Percentiles rank a stretch among this genome's conserved stretches.
These are phyloP conservation scores for Amorphotheca resinae DNA, from an alignment of 495 filamentous ascomycete genomes.

Conservation along the genomic window DNA sequence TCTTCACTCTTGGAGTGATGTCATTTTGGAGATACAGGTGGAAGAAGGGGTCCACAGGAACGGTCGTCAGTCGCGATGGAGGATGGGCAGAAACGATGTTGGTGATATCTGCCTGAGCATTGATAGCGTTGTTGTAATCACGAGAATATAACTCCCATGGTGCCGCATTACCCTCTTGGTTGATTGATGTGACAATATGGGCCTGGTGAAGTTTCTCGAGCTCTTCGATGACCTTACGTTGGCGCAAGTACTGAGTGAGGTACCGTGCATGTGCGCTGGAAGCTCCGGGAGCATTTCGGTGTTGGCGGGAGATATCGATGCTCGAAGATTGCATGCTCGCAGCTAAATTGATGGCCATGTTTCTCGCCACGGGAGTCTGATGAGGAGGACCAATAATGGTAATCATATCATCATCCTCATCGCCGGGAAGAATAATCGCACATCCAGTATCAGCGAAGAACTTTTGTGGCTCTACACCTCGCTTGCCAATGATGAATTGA, in stretches of 20 bases:
- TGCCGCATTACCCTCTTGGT: conserved; percentile 43
- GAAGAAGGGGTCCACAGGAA: conserved; percentile 76
- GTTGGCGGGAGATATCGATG: conserved; percentile 65
- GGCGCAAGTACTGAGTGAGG: conserved; percentile 68
- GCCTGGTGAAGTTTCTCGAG: conserved; percentile 68
- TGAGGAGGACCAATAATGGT: conserved; percentile 72
- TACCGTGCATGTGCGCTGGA: conserved; percentile 68
- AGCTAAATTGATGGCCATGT: conserved; percentile 71
- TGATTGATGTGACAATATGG: conserved; percentile 64
- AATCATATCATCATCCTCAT: conserved; percentile 63
- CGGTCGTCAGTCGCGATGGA: conserved; percentile 55
- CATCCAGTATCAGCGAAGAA: conserved; percentile 89
- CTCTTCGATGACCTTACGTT: conserved; percentile 62
- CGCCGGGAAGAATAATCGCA: conserved; percentile 64
- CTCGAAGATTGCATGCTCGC: conserved; percentile 66
- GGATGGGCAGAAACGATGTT: conserved; percentile 69
- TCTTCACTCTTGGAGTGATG: conserved; percentile 46
- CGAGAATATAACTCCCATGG: conserved; percentile 78
- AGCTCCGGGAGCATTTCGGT: conserved; percentile 58
- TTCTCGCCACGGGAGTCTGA: conserved; percentile 55
- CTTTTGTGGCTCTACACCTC: conserved; percentile 62
- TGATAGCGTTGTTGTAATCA: conserved; percentile 70
- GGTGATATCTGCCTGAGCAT: conserved; percentile 69
- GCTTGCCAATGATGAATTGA: conserved; percentile 81
- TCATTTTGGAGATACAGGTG: conserved; percentile 61